Conservation (phyloP, 768 basidiomycete genomes). For the Leccinum imitatum region DNA sequence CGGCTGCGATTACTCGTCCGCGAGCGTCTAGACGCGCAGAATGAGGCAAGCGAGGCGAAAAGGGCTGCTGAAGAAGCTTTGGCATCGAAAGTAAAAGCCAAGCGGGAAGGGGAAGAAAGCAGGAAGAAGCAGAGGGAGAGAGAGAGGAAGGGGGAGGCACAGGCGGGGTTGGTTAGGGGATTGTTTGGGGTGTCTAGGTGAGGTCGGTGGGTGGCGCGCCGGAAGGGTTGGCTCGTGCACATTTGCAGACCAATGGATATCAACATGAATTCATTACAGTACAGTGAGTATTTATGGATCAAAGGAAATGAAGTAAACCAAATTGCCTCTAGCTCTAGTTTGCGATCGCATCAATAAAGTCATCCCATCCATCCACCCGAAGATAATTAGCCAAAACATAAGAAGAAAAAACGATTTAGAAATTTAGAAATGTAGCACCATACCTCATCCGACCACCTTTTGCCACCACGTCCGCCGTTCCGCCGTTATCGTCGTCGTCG, state of each 20-base stretch:
- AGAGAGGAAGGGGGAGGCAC: not conserved
- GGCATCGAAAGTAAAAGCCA: conserved; percentile 13
- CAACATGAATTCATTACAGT: not conserved
- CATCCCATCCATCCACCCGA: not conserved
- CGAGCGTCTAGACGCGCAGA: conserved; percentile 29
- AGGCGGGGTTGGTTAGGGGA: conserved; percentile 18
- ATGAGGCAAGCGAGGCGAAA: conserved; percentile 13
- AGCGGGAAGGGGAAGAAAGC: conserved; percentile 11
- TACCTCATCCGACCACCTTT: conserved; percentile 24
- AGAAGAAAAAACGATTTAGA: not conserved
- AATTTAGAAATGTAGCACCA: not conserved
- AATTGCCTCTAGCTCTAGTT: not conserved
- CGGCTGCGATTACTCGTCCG: conserved; percentile 44
- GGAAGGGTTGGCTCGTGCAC: no score
- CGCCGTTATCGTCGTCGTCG: not conserved
- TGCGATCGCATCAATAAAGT: not conserved
- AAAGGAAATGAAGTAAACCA: not conserved
- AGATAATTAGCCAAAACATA: not conserved
- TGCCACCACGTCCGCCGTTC: conserved; percentile 34
- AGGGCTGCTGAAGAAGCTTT: conserved; percentile 20
- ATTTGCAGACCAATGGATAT: not conserved
- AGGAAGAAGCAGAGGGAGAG: conserved; percentile 5
- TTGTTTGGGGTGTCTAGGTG: conserved; percentile 14
- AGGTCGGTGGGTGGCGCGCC: not conserved
- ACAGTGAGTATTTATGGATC: not conserved